phyloP scores from a whole-genome alignment of 345 rosid species.

The Camelina neglecta region DNA sequence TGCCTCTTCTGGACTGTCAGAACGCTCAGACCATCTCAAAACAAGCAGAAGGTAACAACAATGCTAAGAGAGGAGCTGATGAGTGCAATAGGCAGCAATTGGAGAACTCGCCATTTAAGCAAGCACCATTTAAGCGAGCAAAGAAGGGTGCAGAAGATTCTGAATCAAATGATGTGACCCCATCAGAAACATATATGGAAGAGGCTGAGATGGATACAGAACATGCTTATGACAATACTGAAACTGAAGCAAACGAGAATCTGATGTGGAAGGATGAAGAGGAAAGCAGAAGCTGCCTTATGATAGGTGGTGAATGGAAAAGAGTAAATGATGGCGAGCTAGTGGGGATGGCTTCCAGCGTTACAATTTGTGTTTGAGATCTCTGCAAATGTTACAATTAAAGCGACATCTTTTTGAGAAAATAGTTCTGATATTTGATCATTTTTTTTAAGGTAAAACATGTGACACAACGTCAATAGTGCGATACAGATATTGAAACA shows the following conservation, averaged over 20 bases:
- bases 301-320: conserved; percentile 66
- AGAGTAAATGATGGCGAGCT: conserved; percentile 54
- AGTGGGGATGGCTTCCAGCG: conserved; percentile 47
- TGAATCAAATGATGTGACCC: conserved; percentile 23
- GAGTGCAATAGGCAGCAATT: conserved; percentile 20
- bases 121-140: conserved; percentile 52
- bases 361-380: conserved; percentile 51
- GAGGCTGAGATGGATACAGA: conserved; percentile 44
- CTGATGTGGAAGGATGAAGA: conserved; percentile 23
- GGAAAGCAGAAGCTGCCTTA: conserved; percentile 49
- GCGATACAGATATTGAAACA: neutral
- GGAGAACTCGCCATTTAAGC: conserved; percentile 45
- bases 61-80: conserved; percentile 48
- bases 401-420: neutral
- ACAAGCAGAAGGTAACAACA: conserved; percentile 34
- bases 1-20: conserved; percentile 62
- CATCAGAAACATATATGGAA: neutral
- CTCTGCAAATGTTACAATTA: neutral
- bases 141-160: conserved; percentile 45
- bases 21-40: conserved; percentile 37
- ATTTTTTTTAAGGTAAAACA: neutral
- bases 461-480: neutral
- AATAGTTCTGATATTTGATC: neutral
- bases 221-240: conserved; percentile 37
- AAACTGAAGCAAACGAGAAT: conserved; percentile 39